These are phyloP conservation scores for Nelumbo lutea DNA, from an alignment of 164 flowering plant species.

Conservation along the genomic window DNA sequence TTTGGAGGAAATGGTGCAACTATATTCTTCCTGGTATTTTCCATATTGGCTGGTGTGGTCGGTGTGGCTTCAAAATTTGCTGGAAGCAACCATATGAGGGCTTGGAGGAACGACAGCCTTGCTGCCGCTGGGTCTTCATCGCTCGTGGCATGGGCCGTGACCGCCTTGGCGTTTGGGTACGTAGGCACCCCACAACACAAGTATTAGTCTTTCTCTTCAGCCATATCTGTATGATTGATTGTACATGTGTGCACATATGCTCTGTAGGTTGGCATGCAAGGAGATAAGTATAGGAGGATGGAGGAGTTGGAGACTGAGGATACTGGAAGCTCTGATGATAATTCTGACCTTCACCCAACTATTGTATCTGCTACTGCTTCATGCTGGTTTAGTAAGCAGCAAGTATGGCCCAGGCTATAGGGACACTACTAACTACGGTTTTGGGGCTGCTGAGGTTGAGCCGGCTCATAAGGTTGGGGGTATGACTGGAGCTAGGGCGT, in stretches of 20 bases:
- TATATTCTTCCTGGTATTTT: constrained; percentile 47
- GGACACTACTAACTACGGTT: constrained; percentile 43
- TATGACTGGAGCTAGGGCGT: background rate
- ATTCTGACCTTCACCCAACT: constrained; percentile 61
- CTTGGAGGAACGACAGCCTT: constrained; percentile 82
- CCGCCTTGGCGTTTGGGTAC: constrained; percentile 84
- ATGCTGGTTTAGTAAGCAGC: constrained; percentile 71
- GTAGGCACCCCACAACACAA: background rate
- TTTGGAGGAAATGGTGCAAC: constrained; percentile 66
- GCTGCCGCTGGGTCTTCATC: constrained; percentile 71
- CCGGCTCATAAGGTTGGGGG: constrained; percentile 28
- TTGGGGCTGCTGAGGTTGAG: constrained; percentile 20
- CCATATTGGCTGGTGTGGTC: constrained; percentile 59
- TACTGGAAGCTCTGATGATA: constrained; percentile 68
- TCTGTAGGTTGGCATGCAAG: constrained; percentile 74
- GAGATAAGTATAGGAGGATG: constrained; percentile 65
- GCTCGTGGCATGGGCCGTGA: constrained; percentile 75
- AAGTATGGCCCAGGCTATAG: constrained; percentile 74
- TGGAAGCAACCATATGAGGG: constrained; percentile 66
- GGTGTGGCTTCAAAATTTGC: constrained; percentile 66
- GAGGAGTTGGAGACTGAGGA: constrained; percentile 87
- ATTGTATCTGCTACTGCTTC: constrained; percentile 51
- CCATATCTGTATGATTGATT: too few species aligned
- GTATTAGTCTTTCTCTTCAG: too few species aligned
- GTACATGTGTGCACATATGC: background rate